Evolutionary conservation across 139 green algal genomes (phyloP), one percentile per base, ranked within the genome.

Genomic region (Eudorina sp.): DNA sequence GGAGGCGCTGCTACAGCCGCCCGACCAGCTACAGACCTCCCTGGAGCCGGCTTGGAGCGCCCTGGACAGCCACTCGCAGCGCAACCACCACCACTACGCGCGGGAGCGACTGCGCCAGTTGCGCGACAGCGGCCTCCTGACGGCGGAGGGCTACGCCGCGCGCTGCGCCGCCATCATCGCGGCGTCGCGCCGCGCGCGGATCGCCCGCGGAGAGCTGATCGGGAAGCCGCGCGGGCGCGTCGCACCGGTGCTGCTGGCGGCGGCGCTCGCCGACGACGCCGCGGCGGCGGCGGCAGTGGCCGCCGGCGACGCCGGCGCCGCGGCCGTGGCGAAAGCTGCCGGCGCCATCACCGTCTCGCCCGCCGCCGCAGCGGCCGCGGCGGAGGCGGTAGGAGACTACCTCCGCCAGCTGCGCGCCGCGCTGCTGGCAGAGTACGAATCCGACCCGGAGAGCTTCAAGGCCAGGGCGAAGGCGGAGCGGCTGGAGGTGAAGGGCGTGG

Each of bases 31-130:
- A 21, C 31, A 25, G 18, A 7, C 5, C n/a, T 18, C 21, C 23
- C 46, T 83, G 31, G 14, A 27, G 9, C 9, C n/a, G 9, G 75
- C 75, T 18, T 83, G 75, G 75, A 25, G 11, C 4, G 21, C 75
- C 46, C 48, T 83, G 75, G 75, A 83, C 48, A 0, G 14, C 18
- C 48, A 68, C 29, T 46, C 74, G 45, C 75, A 83, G 11, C 31
- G 53, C 34, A 83, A 83, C 75, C 75, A 83, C 75, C 75, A 83
- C n/a, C 48, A 83, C 21, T 83, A 83, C 75, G 75, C 31, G n/a
- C 75, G 75, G 1, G 29, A 68, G 31, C 75, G 75, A 9, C 48
- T 83, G 31, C 75, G 48, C 7, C 31, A 45, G 75, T 31, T 83
- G 48, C 31, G 45, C 9, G 14, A 69, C 25, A 18, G 29, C 11